Evolutionary conservation across 495 filamentous ascomycete genomes (phyloP).

Genomic region (Melanomma pulvis-pyrius): DNA sequence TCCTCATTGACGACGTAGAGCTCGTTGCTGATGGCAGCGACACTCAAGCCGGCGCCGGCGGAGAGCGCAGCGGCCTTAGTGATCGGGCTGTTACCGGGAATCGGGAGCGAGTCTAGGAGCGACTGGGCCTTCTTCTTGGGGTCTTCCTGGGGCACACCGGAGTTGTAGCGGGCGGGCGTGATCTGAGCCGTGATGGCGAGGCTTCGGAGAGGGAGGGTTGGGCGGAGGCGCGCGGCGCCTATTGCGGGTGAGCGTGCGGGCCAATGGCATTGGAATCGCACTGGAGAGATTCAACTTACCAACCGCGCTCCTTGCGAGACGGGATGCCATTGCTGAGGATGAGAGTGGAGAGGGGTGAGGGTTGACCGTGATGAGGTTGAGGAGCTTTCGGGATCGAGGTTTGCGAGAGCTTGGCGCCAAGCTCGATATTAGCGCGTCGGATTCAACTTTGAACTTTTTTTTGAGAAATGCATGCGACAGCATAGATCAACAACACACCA

Average conservation of each 20-base stretch:
- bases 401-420: slow-evolving; percentile 3
- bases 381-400: slow-evolving; percentile 23
- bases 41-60: slow-evolving; percentile 81
- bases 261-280: slow-evolving; percentile 34
- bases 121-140: slow-evolving; percentile 95
- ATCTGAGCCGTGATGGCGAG: slow-evolving; percentile 68
- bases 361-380: slow-evolving; percentile 26
- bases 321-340: slow-evolving; percentile 81
- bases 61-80: slow-evolving; percentile 97
- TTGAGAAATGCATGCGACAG: not conserved
- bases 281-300: slow-evolving; percentile 62
- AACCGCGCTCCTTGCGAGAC: slow-evolving; percentile 86
- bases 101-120: slow-evolving; percentile 78
- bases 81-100: slow-evolving; percentile 53
- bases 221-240: slow-evolving; percentile 91
- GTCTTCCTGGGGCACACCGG: slow-evolving; percentile 77
- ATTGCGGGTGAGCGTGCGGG: slow-evolving; percentile 36
- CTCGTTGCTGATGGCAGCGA: slow-evolving; percentile 98
- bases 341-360: slow-evolving; percentile 51
- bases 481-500: not conserved
- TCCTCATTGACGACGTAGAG: slow-evolving; percentile 99
- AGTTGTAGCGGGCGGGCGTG: slow-evolving; percentile 66
- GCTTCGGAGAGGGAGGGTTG: slow-evolving; percentile 62
- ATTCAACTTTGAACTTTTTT: not conserved
- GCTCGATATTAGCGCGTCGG: not conserved